These are phyloP conservation scores for Waitea zeae DNA, from an alignment of 1,284 basidiomycete genomes.

Conservation along the genomic window DNA sequence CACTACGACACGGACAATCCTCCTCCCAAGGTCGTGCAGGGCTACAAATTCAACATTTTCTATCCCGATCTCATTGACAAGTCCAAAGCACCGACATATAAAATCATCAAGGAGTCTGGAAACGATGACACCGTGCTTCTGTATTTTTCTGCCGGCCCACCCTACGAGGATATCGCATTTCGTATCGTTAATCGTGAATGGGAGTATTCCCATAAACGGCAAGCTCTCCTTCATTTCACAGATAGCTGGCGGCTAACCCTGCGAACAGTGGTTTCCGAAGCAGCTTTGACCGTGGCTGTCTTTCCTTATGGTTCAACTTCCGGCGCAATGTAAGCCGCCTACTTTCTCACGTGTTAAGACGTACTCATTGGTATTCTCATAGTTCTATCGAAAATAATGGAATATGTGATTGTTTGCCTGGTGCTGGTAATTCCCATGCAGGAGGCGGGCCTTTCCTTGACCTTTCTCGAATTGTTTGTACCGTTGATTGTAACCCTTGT, in stretches of 20 bases:
- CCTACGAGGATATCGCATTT: slow-evolving; percentile 98
- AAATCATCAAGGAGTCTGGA: slow-evolving; percentile 79
- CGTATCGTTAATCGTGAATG: slow-evolving; percentile 94
- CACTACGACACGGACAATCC: slow-evolving; percentile 97
- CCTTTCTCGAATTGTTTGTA: too few relatives aligned
- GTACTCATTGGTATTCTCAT: slow-evolving; percentile 8
- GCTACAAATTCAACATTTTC: slow-evolving; percentile 97
- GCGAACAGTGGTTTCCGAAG: slow-evolving; percentile 58
- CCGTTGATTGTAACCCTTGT: too few relatives aligned
- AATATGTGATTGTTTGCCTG: too few relatives aligned
- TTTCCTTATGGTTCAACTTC: slow-evolving; percentile 81
- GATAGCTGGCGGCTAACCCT: slow-evolving; percentile 5
- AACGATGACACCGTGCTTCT: slow-evolving; percentile 91
- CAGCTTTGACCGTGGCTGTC: slow-evolving; percentile 72
- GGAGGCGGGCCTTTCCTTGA: too few relatives aligned
- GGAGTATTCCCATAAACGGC: slow-evolving; percentile 96
- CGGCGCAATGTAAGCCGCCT: slow-evolving; percentile 57
- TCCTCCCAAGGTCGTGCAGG: slow-evolving; percentile 94
- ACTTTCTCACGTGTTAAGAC: slow-evolving; percentile 5
- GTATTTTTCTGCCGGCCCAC: slow-evolving; percentile 91
- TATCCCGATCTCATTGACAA: slow-evolving; percentile 97
- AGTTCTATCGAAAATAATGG: slow-evolving; percentile 67
- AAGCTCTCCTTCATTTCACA: slow-evolving; percentile 7
- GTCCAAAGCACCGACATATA: slow-evolving; percentile 88
- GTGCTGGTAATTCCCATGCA: too few relatives aligned